Evolutionary conservation across 805 yeast species (phyloP).

Genomic region (Schwanniomyces occidentalis): DNA sequence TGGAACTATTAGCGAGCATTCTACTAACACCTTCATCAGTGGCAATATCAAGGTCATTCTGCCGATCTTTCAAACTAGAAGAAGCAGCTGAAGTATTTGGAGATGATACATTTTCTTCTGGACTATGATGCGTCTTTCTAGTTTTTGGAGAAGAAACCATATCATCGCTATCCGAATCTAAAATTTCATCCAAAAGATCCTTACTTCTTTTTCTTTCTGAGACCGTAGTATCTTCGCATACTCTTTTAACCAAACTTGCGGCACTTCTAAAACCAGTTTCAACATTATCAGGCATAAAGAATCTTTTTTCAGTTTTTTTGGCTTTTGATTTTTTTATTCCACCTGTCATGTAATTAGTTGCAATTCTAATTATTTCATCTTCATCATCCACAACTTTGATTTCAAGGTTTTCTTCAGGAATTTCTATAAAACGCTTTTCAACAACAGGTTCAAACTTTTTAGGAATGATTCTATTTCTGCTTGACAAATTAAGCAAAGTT

Average conservation of each 20-base stretch:
- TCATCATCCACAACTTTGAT: conserved; percentile 56
- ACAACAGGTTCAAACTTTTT: conserved; percentile 52
- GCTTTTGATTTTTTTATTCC: conserved; percentile 13
- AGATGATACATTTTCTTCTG: no score
- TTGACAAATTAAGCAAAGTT: conserved; percentile 41
- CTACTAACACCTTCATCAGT: no score
- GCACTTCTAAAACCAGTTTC: conserved; percentile 63
- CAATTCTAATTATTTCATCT: conserved; percentile 66
- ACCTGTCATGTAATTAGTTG: conserved; percentile 58
- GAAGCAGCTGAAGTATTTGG: no score
- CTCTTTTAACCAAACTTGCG: conserved; percentile 39
- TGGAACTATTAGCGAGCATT: no score
- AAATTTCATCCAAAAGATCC: conserved; percentile 10
- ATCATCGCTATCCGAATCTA: conserved; percentile 18
- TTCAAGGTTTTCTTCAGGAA: conserved; percentile 70
- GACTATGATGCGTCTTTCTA: no score
- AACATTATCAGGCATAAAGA: conserved; percentile 75
- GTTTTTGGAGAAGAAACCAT: conserved; percentile 3
- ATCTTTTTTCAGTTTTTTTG: conserved; percentile 36
- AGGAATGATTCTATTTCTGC: conserved; percentile 72
- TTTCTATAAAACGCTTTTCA: conserved; percentile 54
- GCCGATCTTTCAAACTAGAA: no score
- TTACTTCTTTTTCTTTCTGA: not conserved
- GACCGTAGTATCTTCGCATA: not conserved
- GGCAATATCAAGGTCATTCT: no score